Base-by-base conservation (phyloP, 192 early-diverging fungal genomes). In the Podila horticola region DNA sequence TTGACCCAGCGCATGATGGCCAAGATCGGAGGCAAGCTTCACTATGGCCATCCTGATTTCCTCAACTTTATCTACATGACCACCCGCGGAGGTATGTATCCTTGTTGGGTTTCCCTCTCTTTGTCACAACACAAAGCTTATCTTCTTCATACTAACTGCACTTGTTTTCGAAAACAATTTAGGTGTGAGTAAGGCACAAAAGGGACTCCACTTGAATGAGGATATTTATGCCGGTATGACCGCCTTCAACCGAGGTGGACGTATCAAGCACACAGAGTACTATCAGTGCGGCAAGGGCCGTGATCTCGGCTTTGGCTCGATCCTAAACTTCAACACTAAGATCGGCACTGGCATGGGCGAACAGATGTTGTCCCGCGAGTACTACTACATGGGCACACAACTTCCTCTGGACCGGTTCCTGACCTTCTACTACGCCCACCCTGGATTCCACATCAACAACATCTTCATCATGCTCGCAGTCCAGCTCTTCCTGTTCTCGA, bases 211-310 rank as follows among this genome's bases (percentile, higher is more conserved):
- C 65, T 86, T 96, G 63, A 96, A 96, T 72, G 95, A 96, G 85
- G 95, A 96, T 84, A 96, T 96, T 81, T 96, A 93, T 64, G 95
- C 95, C 11, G 95, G 95, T 74, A 96, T 96, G 93, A 93, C 90
- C 75, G 94, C 93, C 30, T 95, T 95, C 68, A 91, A 85, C 51
- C 90, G 95, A 28, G 95, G 95, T 59, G 95, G 94, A 0, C 86
- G 91, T 30, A 96, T 95, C 84, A 95, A 94, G 81, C 95, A 96
- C 84, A 90, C 93, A 4, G 95, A 96, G 82, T 96, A 96, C 85
- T 94, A 91, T 74, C 95, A 96, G 84, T 94, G 94, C 76, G 94
- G 95, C 45, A 96, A 96, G 86, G 95, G 95, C 9, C 93, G 93
- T 75, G 95, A 96, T 83, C 87, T 96, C 57, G 93, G 94, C 10